These are phyloP conservation scores for Chrysanthemum makinoi DNA, from an alignment of 129 eudicot genomes.

Conservation along the genomic window DNA sequence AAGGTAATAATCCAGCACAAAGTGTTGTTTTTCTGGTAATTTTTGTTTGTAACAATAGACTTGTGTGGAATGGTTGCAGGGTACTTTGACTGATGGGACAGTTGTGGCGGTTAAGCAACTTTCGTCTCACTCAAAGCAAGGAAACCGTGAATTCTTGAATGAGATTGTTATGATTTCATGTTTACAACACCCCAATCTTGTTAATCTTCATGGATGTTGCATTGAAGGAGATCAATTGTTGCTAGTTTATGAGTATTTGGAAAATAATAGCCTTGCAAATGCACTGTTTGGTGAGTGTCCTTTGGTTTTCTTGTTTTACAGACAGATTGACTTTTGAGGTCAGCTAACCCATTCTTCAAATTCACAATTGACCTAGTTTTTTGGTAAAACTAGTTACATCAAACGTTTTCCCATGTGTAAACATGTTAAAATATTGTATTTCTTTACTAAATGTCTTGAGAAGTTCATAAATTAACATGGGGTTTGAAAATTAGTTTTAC, in stretches of 20 bases:
- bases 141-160: constrained; percentile 55
- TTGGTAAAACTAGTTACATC: neutral
- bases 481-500: neutral
- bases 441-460: neutral
- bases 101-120: constrained; percentile 72
- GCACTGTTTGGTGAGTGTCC: constrained; percentile 60
- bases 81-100: constrained; percentile 27
- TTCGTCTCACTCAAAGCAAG: constrained; percentile 73
- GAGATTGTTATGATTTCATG: too few relatives aligned
- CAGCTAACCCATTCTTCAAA: neutral
- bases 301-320: neutral
- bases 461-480: neutral
- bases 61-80: constrained; percentile 47
- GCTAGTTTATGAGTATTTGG: constrained; percentile 78
- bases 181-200: too few relatives aligned
- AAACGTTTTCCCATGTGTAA: neutral
- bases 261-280: constrained; percentile 79
- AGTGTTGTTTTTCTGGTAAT: neutral
- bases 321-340: constrained; percentile 14
- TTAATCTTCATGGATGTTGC: constrained; percentile 87
- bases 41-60: neutral
- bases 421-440: neutral
- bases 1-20: constrained; percentile 41
- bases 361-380: neutral
- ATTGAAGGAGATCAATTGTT: constrained; percentile 73